A percentile compares a stretch with the other conserved stretches of the same genome.
phyloP scores from a whole-genome alignment of 257 asterid species.

The Solanum virginianum region DNA sequence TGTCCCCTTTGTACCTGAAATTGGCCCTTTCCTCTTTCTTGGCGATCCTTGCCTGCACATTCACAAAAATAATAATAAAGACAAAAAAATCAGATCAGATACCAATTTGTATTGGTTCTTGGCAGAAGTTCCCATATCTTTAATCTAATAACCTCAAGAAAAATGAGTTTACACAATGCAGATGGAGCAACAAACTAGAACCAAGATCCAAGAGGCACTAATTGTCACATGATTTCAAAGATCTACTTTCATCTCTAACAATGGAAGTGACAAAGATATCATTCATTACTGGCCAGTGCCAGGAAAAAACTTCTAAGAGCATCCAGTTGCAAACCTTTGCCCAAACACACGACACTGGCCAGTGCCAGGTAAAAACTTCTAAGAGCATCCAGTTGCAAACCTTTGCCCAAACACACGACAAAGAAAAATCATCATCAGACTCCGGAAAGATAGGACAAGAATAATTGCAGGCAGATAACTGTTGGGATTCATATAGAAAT shows the following conservation, averaged over 20 bases:
- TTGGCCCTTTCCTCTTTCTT: constrained; percentile 89
- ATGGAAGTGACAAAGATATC: not conserved
- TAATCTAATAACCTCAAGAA: not conserved
- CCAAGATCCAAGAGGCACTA: not conserved
- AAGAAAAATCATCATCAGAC: not conserved
- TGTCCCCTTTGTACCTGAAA: constrained; percentile 72
- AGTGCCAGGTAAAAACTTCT: too few relatives aligned
- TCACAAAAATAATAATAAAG: not conserved
- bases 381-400: too few relatives aligned
- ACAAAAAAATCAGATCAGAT: not conserved
- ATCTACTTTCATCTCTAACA: not conserved
- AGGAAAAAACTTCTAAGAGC: not conserved
- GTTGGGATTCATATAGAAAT: not conserved
- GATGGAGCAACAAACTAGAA: not conserved
- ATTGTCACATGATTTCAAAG: not conserved
- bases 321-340: not conserved
- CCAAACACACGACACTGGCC: not conserved
- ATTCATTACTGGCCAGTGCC: not conserved
- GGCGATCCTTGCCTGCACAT: constrained; percentile 88
- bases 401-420: not conserved
- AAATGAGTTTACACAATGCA: not conserved
- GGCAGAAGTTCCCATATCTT: not conserved
- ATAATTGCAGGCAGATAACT: not conserved
- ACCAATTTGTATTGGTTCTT: not conserved
- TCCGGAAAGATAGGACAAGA: not conserved